A percentile compares a stretch with the other conserved stretches of the same genome.
Conservation (phyloP, 805 yeast genomes). For the Jamesozyma jinghongensis region DNA sequence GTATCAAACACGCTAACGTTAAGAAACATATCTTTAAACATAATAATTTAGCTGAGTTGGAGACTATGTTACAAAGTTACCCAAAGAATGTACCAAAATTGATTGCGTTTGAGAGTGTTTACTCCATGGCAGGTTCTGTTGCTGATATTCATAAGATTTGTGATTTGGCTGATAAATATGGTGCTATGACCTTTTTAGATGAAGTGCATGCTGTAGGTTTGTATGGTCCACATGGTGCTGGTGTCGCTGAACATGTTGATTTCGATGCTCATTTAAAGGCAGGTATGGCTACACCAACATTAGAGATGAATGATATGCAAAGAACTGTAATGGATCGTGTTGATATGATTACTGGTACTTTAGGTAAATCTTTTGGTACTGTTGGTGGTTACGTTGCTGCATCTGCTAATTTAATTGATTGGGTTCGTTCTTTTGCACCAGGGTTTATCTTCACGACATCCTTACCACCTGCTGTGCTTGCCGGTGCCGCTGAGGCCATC, state of each 20-base stretch:
- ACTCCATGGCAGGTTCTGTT: conserved; percentile 97
- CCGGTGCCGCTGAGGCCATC: conserved; percentile 85
- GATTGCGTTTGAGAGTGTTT: conserved; percentile 94
- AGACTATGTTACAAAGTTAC: conserved; percentile 61
- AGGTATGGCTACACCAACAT: conserved; percentile 46
- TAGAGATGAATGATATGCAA: conserved; percentile 5
- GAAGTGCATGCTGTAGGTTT: conserved; percentile 99
- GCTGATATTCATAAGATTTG: conserved; percentile 89
- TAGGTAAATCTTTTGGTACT: conserved; percentile 93
- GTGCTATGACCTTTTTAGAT: conserved; percentile 92
- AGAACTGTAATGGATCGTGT: conserved; percentile 76
- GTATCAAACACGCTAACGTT: conserved; percentile 83
- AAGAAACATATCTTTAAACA: conserved; percentile 86
- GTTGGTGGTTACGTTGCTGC: conserved; percentile 99
- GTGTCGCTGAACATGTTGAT: conserved; percentile 95
- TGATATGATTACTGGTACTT: conserved; percentile 94
- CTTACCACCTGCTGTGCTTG: conserved; percentile 96
- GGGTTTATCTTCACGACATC: conserved; percentile 97
- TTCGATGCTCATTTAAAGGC: conserved; percentile 69
- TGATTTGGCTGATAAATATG: conserved; percentile 94
- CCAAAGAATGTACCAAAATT: conserved; percentile 87
- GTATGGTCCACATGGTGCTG: conserved; percentile 99
- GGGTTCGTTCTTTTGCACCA: conserved; percentile 94
- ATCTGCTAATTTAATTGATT: conserved; percentile 70
- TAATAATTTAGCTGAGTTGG: conserved; percentile 79